phyloP scores from a whole-genome alignment of 345 rosid species.

The Eucalyptus microcorys region DNA sequence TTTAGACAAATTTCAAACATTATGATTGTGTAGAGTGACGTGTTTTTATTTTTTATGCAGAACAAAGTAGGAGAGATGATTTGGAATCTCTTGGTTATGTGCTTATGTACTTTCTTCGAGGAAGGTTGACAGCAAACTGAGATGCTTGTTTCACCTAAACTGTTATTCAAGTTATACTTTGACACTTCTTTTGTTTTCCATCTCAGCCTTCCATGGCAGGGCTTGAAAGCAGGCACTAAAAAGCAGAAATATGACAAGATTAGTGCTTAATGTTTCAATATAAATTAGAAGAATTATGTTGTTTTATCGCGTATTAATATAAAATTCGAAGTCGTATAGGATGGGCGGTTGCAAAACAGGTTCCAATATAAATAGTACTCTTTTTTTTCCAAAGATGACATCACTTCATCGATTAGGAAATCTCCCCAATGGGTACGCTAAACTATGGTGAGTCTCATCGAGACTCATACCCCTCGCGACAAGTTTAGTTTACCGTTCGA shows the following conservation, averaged over 20 bases:
- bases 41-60: constrained; percentile 18
- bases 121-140: constrained; percentile 47
- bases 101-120: constrained; percentile 92
- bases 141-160: not conserved
- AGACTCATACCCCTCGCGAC: too few relatives aligned
- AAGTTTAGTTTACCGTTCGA: too few relatives aligned
- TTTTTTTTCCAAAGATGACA: too few relatives aligned
- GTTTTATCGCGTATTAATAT: too few relatives aligned
- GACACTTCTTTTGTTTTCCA: not conserved
- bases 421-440: too few relatives aligned
- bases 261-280: constrained; percentile 14
- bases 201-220: constrained; percentile 97
- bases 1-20: not conserved
- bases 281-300: too few relatives aligned
- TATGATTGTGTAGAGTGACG: not conserved
- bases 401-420: too few relatives aligned
- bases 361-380: too few relatives aligned
- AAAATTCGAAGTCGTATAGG: too few relatives aligned
- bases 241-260: constrained; percentile 98
- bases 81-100: constrained; percentile 98
- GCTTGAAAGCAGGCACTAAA: constrained; percentile 88
- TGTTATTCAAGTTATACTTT: not conserved
- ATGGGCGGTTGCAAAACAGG: too few relatives aligned
- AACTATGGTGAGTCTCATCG: too few relatives aligned
- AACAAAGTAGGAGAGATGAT: constrained; percentile 99